These are phyloP conservation scores for Paecilomyces sp. DNA, from an alignment of 2,329 filamentous ascomycete species.

Conservation along the genomic window DNA sequence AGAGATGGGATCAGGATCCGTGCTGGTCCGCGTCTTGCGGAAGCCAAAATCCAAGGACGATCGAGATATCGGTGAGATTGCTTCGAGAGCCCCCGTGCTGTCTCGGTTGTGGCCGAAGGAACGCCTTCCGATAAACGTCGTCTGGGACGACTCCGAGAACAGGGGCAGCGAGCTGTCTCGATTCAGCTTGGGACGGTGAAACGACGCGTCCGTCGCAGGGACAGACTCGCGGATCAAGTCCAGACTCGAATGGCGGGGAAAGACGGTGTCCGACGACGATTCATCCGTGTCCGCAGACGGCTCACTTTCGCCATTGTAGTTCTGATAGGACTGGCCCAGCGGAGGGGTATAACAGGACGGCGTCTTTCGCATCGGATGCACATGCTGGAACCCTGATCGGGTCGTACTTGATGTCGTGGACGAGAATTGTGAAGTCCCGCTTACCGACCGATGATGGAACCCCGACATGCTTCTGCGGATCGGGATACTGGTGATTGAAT, in stretches of 20 bases:
- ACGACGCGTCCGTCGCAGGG: conserved; percentile 24
- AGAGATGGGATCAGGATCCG: conserved; percentile 47
- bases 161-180: conserved; percentile 38
- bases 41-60: conserved; percentile 52
- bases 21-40: conserved; percentile 42
- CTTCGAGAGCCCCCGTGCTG: conserved; percentile 44
- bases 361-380: conserved; percentile 50
- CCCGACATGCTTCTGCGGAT: conserved; percentile 35
- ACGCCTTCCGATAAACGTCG: conserved; percentile 44
- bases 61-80: conserved; percentile 46
- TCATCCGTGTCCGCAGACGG: conserved; percentile 37
- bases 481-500: conserved; percentile 30
- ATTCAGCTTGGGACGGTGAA: conserved; percentile 21
- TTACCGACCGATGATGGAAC: conserved; percentile 46
- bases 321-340: conserved; percentile 42
- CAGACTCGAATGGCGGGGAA: conserved; percentile 7
- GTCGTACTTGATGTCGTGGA: conserved; percentile 38
- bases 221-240: conserved; percentile 20
- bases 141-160: conserved; percentile 45
- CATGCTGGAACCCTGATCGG: conserved; percentile 45
- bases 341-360: conserved; percentile 50
- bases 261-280: conserved; percentile 41
- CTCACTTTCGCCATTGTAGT: conserved; percentile 41
- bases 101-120: conserved; percentile 43
- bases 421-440: conserved; percentile 49